Conservation (phyloP, 2,329 filamentous ascomycete genomes). For the Paecilomyces sp. region DNA sequence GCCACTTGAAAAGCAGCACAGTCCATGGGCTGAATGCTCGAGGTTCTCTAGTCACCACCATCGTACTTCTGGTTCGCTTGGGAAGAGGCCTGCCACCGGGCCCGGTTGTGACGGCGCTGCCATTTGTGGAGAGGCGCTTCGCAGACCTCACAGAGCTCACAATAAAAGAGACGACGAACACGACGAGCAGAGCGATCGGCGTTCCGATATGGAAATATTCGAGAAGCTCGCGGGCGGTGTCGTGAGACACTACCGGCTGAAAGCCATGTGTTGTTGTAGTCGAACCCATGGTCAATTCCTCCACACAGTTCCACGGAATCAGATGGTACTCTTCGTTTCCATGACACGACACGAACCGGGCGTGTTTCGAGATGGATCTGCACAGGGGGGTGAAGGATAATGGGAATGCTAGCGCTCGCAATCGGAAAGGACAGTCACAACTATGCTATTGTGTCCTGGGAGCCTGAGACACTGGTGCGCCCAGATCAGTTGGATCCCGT, state of each 20-base stretch:
- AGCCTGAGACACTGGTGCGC: background rate
- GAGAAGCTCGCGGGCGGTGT: slow-evolving; percentile 37
- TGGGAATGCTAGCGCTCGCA: background rate
- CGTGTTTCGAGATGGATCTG: background rate
- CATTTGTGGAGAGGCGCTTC: slow-evolving; percentile 39
- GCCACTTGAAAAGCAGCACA: slow-evolving; percentile 67
- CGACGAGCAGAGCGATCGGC: slow-evolving; percentile 56
- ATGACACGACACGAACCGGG: slow-evolving; percentile 4
- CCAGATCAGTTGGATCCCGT: slow-evolving; percentile 3
- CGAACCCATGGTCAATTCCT: slow-evolving; percentile 7
- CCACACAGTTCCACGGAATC: slow-evolving; percentile 13
- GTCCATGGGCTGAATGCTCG: slow-evolving; percentile 58
- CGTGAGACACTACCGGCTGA: slow-evolving; percentile 3
- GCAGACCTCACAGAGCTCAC: slow-evolving; percentile 52
- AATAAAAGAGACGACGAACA: slow-evolving; percentile 59
- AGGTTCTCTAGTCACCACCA: slow-evolving; percentile 41
- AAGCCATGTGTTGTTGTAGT: slow-evolving; percentile 3
- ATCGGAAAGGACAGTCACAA: background rate
- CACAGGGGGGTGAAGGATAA: background rate
- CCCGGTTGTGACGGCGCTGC: slow-evolving; percentile 53
- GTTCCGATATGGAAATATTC: slow-evolving; percentile 51
- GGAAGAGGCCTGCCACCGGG: slow-evolving; percentile 85
- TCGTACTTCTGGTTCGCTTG: slow-evolving; percentile 49
- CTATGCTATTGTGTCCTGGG: background rate
- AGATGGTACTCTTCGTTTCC: slow-evolving; percentile 4